Evolutionary conservation across 208 protist species (phyloP).

Genomic region (Trypanosoma scelopori): DNA sequence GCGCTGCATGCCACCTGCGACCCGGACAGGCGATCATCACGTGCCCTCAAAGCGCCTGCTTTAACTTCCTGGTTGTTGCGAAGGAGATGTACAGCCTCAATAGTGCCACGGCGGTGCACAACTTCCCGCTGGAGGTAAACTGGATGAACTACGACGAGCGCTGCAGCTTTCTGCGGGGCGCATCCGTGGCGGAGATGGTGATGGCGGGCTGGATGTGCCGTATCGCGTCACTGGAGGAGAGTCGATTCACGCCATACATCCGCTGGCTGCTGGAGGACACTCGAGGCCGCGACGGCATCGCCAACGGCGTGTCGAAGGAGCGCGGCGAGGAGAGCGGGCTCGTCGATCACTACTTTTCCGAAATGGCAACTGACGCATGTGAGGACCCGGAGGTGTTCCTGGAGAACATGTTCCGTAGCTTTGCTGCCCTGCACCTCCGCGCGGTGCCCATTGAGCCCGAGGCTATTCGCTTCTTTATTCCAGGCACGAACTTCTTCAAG

Average conservation of each 20-base stretch:
- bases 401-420: constrained; percentile 70
- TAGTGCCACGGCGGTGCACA: constrained; percentile 16
- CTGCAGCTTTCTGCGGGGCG: constrained; percentile 52
- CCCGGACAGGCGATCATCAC: constrained; percentile 85
- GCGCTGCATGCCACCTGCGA: constrained; percentile 39
- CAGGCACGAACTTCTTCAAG: constrained; percentile 88
- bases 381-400: constrained; percentile 86
- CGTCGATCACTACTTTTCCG: constrained; percentile 77
- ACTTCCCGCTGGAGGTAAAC: constrained; percentile 78
- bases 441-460: constrained; percentile 77
- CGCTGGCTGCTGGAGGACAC: constrained; percentile 84
- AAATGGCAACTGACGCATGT: constrained; percentile 84
- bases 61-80: constrained; percentile 76
- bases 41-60: constrained; percentile 55
- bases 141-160: constrained; percentile 89
- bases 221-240: constrained; percentile 74
- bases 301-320: constrained; percentile 74
- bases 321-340: constrained; percentile 68
- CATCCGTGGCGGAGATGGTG: constrained; percentile 58
- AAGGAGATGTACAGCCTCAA: constrained; percentile 57
- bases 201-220: constrained; percentile 79
- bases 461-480: constrained; percentile 58
- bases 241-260: constrained; percentile 69
- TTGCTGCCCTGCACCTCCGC: constrained; percentile 68
- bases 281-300: constrained; percentile 74